Evolutionary conservation across 2,329 filamentous ascomycete species (phyloP).

Genomic region (Colletotrichum godetiae): DNA sequence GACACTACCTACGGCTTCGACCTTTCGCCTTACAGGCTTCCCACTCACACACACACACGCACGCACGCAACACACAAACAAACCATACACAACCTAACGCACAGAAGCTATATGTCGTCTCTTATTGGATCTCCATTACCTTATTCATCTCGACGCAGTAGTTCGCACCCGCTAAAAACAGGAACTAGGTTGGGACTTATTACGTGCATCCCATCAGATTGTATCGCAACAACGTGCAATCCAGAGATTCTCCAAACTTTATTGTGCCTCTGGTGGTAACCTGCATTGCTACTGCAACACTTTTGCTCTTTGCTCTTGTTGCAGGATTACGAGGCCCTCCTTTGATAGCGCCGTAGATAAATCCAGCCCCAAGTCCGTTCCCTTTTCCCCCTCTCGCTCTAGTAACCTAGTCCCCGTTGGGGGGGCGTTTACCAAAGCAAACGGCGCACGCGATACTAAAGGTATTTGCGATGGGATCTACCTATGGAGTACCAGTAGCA

Average conservation of each 20-base stretch:
- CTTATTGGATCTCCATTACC: conserved; percentile 7
- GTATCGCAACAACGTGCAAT: conserved; percentile 2
- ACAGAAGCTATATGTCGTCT: conserved; percentile 11
- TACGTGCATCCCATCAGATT: background rate
- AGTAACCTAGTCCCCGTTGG: background rate
- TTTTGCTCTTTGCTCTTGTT: background rate
- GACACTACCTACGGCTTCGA: background rate
- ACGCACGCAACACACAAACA: no score
- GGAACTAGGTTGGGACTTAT: background rate
- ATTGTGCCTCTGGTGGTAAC: background rate
- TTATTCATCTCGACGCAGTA: background rate
- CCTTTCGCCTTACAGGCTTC: background rate
- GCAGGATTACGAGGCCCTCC: background rate
- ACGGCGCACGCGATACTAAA: background rate
- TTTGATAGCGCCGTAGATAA: background rate
- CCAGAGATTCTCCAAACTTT: background rate
- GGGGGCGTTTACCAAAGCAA: background rate
- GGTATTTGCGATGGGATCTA: background rate
- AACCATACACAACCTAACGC: no score
- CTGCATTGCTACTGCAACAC: conserved; percentile 11
- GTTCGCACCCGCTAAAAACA: background rate
- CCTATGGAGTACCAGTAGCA: no score
- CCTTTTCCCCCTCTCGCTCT: background rate
- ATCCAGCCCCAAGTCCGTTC: no score
- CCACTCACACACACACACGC: background rate